These are phyloP conservation scores for Aechmea fasciata DNA, from an alignment of 176 grass and related monocot genomes.

Conservation along the genomic window DNA sequence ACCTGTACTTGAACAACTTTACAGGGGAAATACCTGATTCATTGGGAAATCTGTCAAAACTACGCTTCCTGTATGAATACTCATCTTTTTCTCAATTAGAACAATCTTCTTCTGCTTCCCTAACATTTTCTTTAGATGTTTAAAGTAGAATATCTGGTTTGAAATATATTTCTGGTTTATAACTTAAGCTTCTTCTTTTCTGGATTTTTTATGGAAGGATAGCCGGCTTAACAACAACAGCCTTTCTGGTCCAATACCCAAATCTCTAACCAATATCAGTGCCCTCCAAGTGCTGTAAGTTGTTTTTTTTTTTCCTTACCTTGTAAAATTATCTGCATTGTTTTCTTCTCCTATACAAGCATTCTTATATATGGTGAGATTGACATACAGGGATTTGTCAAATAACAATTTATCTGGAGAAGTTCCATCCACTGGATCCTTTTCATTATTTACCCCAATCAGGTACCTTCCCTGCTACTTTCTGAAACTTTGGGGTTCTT, in stretches of 20 bases:
- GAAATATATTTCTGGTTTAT: background rate
- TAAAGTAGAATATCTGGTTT: too few species aligned
- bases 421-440: slow-evolving; percentile 83
- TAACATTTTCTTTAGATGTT: slow-evolving; percentile 15
- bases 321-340: slow-evolving; percentile 6
- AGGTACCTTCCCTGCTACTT: slow-evolving; percentile 33
- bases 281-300: slow-evolving; percentile 91
- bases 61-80: slow-evolving; percentile 74
- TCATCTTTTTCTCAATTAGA: slow-evolving; percentile 1
- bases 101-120: slow-evolving; percentile 13
- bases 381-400: slow-evolving; percentile 57
- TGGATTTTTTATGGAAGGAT: slow-evolving; percentile 17
- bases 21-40: slow-evolving; percentile 64
- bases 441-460: slow-evolving; percentile 91
- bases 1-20: slow-evolving; percentile 86
- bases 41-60: slow-evolving; percentile 68
- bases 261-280: slow-evolving; percentile 68
- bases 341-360: slow-evolving; percentile 21
- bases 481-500: slow-evolving; percentile 6
- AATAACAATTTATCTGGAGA: slow-evolving; percentile 80
- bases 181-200: background rate
- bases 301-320: slow-evolving; percentile 1
- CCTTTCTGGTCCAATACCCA: slow-evolving; percentile 62
- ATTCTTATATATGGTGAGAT: slow-evolving; percentile 5
- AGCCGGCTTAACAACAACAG: slow-evolving; percentile 95